Evolutionary conservation across 371 early-diverging fungal genomes (phyloP).

Genomic region (Mucor racemosus): DNA sequence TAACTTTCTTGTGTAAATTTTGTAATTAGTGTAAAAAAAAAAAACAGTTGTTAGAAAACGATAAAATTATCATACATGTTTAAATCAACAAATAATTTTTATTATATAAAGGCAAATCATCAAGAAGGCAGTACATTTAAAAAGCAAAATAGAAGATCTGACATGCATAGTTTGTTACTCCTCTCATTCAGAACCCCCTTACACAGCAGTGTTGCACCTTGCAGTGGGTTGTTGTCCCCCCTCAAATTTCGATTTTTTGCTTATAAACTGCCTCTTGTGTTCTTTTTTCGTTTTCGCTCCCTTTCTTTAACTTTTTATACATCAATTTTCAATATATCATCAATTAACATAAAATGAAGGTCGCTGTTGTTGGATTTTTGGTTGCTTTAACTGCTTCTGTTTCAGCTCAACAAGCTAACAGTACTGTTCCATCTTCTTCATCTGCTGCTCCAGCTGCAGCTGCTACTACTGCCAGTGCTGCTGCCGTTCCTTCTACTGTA

Average conservation of each 20-base stretch:
- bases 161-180: constrained; percentile 13
- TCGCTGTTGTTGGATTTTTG: constrained; percentile 15
- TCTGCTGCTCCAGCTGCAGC: constrained; percentile 6
- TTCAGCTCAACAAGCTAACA: constrained; percentile 20
- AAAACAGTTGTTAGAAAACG: too few relatives aligned
- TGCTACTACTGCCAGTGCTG: constrained; percentile 3
- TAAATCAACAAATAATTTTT: too few relatives aligned
- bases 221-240: constrained; percentile 1
- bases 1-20: not conserved
- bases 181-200: constrained; percentile 22
- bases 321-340: constrained; percentile 1
- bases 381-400: constrained; percentile 14
- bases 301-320: constrained; percentile 16
- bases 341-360: constrained; percentile 22
- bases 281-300: constrained; percentile 15
- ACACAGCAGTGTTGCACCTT: not conserved
- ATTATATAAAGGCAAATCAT: too few relatives aligned
- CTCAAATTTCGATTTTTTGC: not conserved
- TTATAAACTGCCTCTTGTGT: constrained; percentile 13
- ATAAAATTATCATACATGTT: too few relatives aligned
- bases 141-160: constrained; percentile 18
- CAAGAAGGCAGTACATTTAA: not conserved
- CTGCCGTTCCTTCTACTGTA: constrained; percentile 8
- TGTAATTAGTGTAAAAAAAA: not conserved
- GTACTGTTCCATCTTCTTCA: constrained; percentile 3